Base-by-base conservation (phyloP, 305 asterid genomes). In the Fraxinus greggii region DNA sequence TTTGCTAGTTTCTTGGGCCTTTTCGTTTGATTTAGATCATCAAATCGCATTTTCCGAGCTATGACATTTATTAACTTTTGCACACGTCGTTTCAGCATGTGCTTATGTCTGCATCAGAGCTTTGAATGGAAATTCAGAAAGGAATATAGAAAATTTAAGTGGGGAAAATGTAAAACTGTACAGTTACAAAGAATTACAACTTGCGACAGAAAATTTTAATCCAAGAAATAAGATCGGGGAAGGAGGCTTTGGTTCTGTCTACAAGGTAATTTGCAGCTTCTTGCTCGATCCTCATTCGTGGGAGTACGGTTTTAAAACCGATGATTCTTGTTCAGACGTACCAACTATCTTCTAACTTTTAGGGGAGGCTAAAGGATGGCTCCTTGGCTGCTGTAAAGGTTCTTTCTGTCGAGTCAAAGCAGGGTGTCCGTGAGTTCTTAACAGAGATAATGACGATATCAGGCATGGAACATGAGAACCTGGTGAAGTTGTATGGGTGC, bases 181-280 rank as follows among this genome's bases (percentile, higher is more conserved):
- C 85, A 89, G 88, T 80, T 95, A 88, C 89, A 88, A 78, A 84
- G 98, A 95, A 82, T 81, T 95, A 85, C 90, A 78, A 79, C 72
- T 56, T 26, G 98, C 99, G 6, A 92, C 99, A 0, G 88, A 86
- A 35, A 88, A 92, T 81, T 95, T 93, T 82, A 89, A 86, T 29
- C 81, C 77, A 32, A 75, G 86, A 33, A 93, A 93, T 77, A 92
- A 89, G 90, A 92, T 93, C 13, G 98, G 99, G 26, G 80, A 85
- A 88, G 98, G 99, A 69, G 97, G 98, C 32, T 93, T 95, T 80
- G 99, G 99, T 84, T 90, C 91, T 3, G 97, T 95, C 33, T 95
- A 88, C 91, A 93, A 92, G 95, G 98, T 92, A 88, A 70, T 72
- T n/a, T 38, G 36, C 5, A 21, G 7, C 79, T 45, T 70, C 63